A percentile compares a stretch with the other conserved stretches of the same genome.
These are phyloP conservation scores for Fomitopsis pulvina DNA, from an alignment of 768 basidiomycete species.

Conservation along the genomic window DNA sequence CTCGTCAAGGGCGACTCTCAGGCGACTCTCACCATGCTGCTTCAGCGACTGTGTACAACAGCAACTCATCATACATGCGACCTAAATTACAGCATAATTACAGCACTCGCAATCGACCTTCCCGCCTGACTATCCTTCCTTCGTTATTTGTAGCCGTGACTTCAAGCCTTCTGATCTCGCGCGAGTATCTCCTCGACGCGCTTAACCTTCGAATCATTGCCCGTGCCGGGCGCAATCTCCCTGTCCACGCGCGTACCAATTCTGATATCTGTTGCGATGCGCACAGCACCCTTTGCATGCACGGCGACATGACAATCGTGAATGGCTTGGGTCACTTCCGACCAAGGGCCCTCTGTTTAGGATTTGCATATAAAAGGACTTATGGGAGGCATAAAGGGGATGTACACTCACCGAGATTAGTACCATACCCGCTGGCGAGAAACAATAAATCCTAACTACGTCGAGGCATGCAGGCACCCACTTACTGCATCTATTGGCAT, in stretches of 20 bases:
- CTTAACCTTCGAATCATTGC: slow-evolving; percentile 73
- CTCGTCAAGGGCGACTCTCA: background rate
- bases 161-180: slow-evolving; percentile 17
- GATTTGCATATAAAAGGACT: background rate
- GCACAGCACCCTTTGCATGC: slow-evolving; percentile 66
- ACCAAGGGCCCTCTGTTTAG: slow-evolving; percentile 73
- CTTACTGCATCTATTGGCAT: slow-evolving; percentile 73
- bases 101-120: background rate
- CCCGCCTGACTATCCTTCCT: background rate
- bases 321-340: slow-evolving; percentile 76
- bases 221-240: slow-evolving; percentile 51
- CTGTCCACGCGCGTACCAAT: slow-evolving; percentile 87
- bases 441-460: background rate
- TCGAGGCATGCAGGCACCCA: background rate
- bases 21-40: background rate
- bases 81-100: background rate
- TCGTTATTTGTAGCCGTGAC: background rate
- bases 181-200: slow-evolving; percentile 78
- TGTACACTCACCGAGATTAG: slow-evolving; percentile 67
- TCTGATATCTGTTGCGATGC: slow-evolving; percentile 88
- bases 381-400: background rate
- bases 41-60: background rate
- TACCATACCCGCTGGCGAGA: slow-evolving; percentile 74
- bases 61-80: background rate
- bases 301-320: slow-evolving; percentile 88